phyloP scores from a whole-genome alignment of 177 flowering plant species.

The Vitis hybrid region DNA sequence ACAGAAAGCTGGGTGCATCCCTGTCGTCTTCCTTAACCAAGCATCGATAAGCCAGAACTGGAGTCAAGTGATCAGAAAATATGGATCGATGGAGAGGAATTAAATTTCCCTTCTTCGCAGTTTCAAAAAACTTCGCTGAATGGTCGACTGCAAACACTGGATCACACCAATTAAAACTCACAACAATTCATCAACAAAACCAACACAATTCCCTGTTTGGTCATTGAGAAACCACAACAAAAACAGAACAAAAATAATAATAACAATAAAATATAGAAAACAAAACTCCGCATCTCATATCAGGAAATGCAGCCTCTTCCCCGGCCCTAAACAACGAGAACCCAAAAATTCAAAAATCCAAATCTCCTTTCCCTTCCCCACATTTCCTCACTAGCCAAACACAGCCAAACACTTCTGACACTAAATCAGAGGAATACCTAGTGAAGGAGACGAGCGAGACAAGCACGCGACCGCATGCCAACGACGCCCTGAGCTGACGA shows the following conservation, averaged over 20 bases:
- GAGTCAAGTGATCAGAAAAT: slow-evolving; percentile 83
- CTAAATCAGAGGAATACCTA: slow-evolving; percentile 10
- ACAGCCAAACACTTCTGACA: background rate
- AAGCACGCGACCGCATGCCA: slow-evolving; percentile 33
- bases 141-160: slow-evolving; percentile 29
- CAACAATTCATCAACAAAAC: background rate
- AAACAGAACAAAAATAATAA: background rate
- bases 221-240: background rate
- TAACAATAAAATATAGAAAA: background rate
- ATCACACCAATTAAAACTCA: background rate
- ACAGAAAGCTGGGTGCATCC: slow-evolving; percentile 85
- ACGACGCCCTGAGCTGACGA: slow-evolving; percentile 9
- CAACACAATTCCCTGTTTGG: background rate
- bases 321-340: background rate
- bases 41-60: slow-evolving; percentile 89
- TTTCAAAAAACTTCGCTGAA: slow-evolving; percentile 51
- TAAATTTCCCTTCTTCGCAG: slow-evolving; percentile 68
- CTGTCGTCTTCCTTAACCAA: slow-evolving; percentile 82
- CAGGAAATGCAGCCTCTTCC: background rate
- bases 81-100: slow-evolving; percentile 63
- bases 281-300: background rate
- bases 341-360: background rate
- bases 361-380: no score
- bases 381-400: no score
- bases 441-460: slow-evolving; percentile 25